Evolutionary conservation across 2,329 filamentous ascomycete species (phyloP), one percentile per base, ranked within the genome.

Genomic region (Venturia asperata): DNA sequence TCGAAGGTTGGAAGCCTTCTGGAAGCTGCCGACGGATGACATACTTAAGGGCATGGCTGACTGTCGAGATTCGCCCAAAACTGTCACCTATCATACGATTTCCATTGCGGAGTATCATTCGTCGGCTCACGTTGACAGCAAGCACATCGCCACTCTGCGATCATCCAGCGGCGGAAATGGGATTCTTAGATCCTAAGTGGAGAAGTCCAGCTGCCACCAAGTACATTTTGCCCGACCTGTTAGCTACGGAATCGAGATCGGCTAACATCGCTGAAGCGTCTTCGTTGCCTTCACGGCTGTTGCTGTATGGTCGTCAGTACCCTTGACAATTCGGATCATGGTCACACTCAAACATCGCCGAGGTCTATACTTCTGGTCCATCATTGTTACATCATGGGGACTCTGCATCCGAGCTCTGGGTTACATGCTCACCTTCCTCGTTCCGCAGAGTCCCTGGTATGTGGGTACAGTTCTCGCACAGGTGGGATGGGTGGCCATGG

Each of bases 401-500:
- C 49, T 64, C 17, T 52, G 30, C 19, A 55, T 64, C 37, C 62
- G 62, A 10, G 45, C 30, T 21, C n/a, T 64, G 9, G 62, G 45
- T 3, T 39, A 64, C 27, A 56, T 64, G 62, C 62, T 64, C 37
- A 39, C 19, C 7, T 56, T 55, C 34, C 27, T 64, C 15, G 62
- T 56, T 19, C 19, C 43, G 24, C 27, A 56, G 3, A 34, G 41
- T 27, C 43, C 62, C 5, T 64, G 47, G 43, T 34, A 34, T 7
- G 3, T 64, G 19, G 49, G 30, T 42, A 39, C 58, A 15, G 24
- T 64, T n/a, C 24, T 64, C 11, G 45, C 62, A 17, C 62, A 64
- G 27, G 34, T 15, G 42, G 84, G 83, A 11, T 83, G 85, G 82
- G 82, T 81, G 72, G 69, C 75, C 2, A 86, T 87, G 83, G 81